A percentile compares a stretch with the other conserved stretches of the same genome.
These are phyloP conservation scores for Dactylellina cionopaga DNA, from an alignment of 2,329 filamentous ascomycete genomes.

Conservation along the genomic window DNA sequence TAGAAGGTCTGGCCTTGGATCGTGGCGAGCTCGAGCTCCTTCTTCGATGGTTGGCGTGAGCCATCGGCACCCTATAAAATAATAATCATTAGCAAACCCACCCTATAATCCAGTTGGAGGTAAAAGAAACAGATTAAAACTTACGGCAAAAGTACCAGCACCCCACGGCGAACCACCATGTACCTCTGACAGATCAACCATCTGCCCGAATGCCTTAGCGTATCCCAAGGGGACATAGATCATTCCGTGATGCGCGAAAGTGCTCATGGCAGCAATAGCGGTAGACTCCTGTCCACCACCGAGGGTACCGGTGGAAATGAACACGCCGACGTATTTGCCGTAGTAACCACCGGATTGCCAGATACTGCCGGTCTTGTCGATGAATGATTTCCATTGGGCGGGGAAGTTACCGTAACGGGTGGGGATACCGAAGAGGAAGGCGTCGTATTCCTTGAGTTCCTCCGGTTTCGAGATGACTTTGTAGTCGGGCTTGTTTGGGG, in stretches of 20 bases:
- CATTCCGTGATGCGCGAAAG: conserved; percentile 90
- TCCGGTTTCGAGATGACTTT: conserved; percentile 70
- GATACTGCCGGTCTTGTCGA: conserved; percentile 87
- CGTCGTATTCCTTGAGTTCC: conserved; percentile 76
- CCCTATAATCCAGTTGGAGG: conserved; percentile 31
- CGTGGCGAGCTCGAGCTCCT: conserved; percentile 81
- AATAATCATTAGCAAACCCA: not conserved
- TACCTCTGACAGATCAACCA: conserved; percentile 79
- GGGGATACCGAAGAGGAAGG: conserved; percentile 90
- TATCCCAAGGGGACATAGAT: conserved; percentile 97
- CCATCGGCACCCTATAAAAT: conserved; percentile 71
- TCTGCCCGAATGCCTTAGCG: conserved; percentile 76
- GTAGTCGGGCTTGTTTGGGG: conserved; percentile 78
- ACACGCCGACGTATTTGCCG: conserved; percentile 91
- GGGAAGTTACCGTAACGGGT: conserved; percentile 98
- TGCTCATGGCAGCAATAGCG: conserved; percentile 80
- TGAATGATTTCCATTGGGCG: conserved; percentile 92
- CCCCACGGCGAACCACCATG: conserved; percentile 92
- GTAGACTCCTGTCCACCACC: conserved; percentile 96
- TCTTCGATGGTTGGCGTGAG: conserved; percentile 78
- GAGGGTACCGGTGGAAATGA: conserved; percentile 83
- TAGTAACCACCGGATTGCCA: conserved; percentile 80
- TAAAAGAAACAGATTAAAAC: conserved; percentile 56
- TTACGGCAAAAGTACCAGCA: conserved; percentile 85
- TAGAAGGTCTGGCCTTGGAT: conserved; percentile 89